phyloP scores from a whole-genome alignment of 768 basidiomycete genomes.

The Dentipellis sp. region DNA sequence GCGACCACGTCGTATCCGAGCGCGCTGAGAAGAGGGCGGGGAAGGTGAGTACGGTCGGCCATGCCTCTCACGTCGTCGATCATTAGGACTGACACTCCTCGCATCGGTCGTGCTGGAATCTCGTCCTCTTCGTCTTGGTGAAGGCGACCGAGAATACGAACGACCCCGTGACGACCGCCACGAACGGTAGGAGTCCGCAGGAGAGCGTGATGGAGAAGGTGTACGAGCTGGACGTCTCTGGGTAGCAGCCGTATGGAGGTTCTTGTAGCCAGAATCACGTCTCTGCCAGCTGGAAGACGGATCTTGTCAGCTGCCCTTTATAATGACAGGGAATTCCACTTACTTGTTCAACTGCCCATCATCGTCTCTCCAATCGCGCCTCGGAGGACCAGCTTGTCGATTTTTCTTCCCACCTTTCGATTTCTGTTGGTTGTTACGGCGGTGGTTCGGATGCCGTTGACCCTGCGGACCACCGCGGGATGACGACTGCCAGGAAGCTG shows the following conservation, averaged over 20 bases:
- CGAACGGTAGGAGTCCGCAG: constrained; percentile 57
- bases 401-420: constrained; percentile 12
- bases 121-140: constrained; percentile 50
- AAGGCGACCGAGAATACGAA: constrained; percentile 51
- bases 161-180: constrained; percentile 55
- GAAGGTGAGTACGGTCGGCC: constrained; percentile 21
- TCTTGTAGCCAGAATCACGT: constrained; percentile 42
- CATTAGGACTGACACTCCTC: constrained; percentile 40
- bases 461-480: constrained; percentile 23
- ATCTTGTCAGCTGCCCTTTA: constrained; percentile 4
- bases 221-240: constrained; percentile 36
- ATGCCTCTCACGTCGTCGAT: constrained; percentile 32
- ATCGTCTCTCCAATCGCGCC: constrained; percentile 37
- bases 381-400: constrained; percentile 23
- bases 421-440: constrained; percentile 23
- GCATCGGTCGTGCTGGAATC: constrained; percentile 37
- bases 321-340: constrained; percentile 17
- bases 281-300: constrained; percentile 51
- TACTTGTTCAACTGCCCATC: constrained; percentile 74
- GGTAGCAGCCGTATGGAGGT: constrained; percentile 26
- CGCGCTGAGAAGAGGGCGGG: constrained; percentile 18
- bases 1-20: constrained; percentile 5
- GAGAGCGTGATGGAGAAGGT: constrained; percentile 48
- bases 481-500: constrained; percentile 52
- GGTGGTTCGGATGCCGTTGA: constrained; percentile 27